phyloP scores from a whole-genome alignment of 768 basidiomycete species.

The Suillus clintonianus region DNA sequence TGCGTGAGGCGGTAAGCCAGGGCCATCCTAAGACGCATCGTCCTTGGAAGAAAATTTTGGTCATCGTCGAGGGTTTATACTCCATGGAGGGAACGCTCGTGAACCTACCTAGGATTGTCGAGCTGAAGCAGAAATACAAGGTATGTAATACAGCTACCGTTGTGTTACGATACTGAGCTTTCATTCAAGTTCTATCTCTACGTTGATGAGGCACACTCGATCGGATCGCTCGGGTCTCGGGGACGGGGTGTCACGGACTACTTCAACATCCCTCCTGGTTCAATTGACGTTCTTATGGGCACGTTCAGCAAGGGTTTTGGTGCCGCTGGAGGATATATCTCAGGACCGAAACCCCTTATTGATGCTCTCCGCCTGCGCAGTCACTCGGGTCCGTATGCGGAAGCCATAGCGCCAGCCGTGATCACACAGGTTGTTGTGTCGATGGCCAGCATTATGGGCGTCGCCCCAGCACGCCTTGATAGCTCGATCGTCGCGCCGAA shows the following conservation, averaged over 20 bases:
- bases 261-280: constrained; percentile 79
- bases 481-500: constrained; percentile 27
- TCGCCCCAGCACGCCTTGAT: constrained; percentile 42
- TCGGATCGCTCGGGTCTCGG: constrained; percentile 91
- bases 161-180: constrained; percentile 35
- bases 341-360: constrained; percentile 80
- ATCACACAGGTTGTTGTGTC: constrained; percentile 88
- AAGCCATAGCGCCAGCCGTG: constrained; percentile 89
- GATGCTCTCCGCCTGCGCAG: constrained; percentile 80
- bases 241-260: constrained; percentile 97
- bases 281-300: constrained; percentile 95
- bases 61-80: constrained; percentile 94
- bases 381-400: constrained; percentile 84
- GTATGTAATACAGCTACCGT: constrained; percentile 37
- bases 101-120: constrained; percentile 78
- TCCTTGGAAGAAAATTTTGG: constrained; percentile 98
- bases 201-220: constrained; percentile 96
- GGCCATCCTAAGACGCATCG: constrained; percentile 97
- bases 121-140: constrained; percentile 94
- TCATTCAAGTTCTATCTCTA: constrained; percentile 86
- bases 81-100: constrained; percentile 97
- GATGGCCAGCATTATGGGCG: constrained; percentile 97
- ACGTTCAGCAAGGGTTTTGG: constrained; percentile 97
- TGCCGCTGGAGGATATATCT: constrained; percentile 92
- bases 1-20: constrained; percentile 92